Conservation (phyloP, 176 grass and related monocot species). For the Triticum turgidum region DNA sequence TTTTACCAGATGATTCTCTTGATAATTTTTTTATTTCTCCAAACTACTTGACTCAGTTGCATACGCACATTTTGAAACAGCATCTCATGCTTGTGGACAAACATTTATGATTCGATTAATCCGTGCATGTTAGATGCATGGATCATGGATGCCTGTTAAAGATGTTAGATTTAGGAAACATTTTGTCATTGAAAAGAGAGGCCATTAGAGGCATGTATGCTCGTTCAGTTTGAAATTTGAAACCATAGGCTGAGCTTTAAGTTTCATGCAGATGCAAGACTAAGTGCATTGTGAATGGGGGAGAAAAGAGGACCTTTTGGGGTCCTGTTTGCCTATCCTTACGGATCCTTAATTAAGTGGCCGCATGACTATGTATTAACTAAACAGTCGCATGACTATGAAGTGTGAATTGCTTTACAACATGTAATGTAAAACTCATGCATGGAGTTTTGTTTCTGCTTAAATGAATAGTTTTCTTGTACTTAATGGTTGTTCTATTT, state of each 20-base stretch:
- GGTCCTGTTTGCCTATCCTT: constrained; percentile 4
- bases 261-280: not conserved
- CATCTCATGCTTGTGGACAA: constrained; percentile 1
- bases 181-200: not conserved
- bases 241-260: not conserved
- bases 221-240: not conserved
- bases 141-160: not conserved
- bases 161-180: not conserved
- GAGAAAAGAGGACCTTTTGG: not conserved
- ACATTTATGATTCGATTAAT: constrained; percentile 13
- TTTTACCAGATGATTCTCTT: constrained; percentile 19
- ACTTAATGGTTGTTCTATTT: not conserved
- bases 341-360: not conserved
- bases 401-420: not conserved
- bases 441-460: not conserved
- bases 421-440: not conserved
- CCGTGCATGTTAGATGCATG: not conserved
- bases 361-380: not conserved
- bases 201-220: not conserved
- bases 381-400: not conserved
- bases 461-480: not conserved
- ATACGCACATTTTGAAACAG: not conserved
- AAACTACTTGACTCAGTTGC: not conserved
- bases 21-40: constrained; percentile 14
- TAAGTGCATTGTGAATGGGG: not conserved